Conservation (phyloP, 495 filamentous ascomycete species). For the Aspergillus funiculosus region DNA sequence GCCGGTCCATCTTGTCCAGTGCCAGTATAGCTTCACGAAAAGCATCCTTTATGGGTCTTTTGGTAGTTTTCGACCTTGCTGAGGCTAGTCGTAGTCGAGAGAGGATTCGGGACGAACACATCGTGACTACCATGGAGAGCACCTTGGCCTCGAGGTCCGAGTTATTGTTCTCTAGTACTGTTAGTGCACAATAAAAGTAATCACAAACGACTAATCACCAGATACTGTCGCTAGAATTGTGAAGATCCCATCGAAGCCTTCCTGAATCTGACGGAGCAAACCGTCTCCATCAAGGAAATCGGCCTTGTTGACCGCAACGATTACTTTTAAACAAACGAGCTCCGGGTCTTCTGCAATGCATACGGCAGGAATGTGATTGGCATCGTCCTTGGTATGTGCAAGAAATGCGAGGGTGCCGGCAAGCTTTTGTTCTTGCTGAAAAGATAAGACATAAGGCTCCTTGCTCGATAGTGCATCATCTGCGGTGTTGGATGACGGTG, state of each 20-base stretch:
- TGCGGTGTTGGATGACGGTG: slow-evolving; percentile 2
- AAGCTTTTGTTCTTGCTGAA: background rate
- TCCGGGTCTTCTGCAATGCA: slow-evolving; percentile 11
- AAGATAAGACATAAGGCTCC: background rate
- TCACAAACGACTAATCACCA: background rate
- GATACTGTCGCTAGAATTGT: slow-evolving; percentile 8
- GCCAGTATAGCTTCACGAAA: slow-evolving; percentile 6
- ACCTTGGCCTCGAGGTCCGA: slow-evolving; percentile 1
- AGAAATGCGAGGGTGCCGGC: slow-evolving; percentile 10
- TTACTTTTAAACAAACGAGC: background rate
- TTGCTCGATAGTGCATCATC: background rate
- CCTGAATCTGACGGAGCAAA: slow-evolving; percentile 1
- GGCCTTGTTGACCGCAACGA: slow-evolving; percentile 12
- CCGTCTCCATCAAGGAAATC: slow-evolving; percentile 3
- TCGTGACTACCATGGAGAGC: slow-evolving; percentile 5
- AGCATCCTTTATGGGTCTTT: slow-evolving; percentile 9
- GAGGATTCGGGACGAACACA: slow-evolving; percentile 14
- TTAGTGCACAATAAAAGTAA: background rate
- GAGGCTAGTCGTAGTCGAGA: slow-evolving; percentile 7
- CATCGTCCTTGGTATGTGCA: slow-evolving; percentile 8
- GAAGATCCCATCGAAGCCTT: slow-evolving; percentile 8
- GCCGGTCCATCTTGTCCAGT: background rate
- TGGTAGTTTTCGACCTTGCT: background rate
- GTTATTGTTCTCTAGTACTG: background rate
- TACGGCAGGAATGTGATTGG: slow-evolving; percentile 10